phyloP scores from a whole-genome alignment of 2,329 filamentous ascomycete species.

The Claviceps sorghi region DNA sequence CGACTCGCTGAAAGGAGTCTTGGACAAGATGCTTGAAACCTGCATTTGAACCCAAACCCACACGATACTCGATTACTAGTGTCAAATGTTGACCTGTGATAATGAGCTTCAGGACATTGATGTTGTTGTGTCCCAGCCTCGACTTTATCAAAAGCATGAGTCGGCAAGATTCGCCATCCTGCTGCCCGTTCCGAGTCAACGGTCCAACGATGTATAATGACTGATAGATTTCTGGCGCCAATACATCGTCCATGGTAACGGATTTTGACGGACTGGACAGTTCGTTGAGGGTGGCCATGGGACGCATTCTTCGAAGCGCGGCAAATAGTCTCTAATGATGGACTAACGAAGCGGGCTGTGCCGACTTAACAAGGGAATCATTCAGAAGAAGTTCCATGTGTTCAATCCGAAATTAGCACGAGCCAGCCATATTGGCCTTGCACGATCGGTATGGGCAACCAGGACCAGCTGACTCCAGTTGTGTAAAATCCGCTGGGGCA shows the following conservation, averaged over 20 bases:
- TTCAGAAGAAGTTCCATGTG: not conserved
- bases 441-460: not conserved
- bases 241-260: not conserved
- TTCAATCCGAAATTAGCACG: not conserved
- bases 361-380: not conserved
- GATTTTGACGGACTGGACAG: not conserved
- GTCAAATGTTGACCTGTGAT: not conserved
- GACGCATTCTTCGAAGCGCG: not conserved
- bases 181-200: not conserved
- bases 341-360: not conserved
- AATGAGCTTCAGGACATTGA: not conserved
- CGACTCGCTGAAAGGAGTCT: constrained; percentile 69
- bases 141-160: not conserved
- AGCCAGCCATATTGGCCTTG: not conserved
- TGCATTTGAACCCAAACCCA: constrained; percentile 38
- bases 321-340: not conserved
- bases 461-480: not conserved
- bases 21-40: constrained; percentile 87
- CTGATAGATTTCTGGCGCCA: not conserved
- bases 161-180: too few relatives aligned
- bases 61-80: not conserved
- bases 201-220: not conserved
- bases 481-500: too few relatives aligned
- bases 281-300: not conserved
- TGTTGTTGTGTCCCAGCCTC: not conserved